phyloP scores from a whole-genome alignment of 306 rosid genomes.

The Macrotyloma uniflorum region DNA sequence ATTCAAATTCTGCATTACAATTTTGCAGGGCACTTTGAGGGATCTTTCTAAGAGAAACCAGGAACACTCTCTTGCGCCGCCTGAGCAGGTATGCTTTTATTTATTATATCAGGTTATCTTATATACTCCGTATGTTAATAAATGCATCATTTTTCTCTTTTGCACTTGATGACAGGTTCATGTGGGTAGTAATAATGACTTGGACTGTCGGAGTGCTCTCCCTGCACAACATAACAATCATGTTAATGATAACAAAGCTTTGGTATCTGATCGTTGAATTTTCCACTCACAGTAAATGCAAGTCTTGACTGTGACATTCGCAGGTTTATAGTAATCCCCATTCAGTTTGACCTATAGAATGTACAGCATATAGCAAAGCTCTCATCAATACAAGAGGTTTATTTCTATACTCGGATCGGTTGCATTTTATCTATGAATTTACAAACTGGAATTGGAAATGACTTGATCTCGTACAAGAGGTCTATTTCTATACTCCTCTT shows the following conservation, averaged over 20 bases:
- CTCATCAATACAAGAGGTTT: conserved; percentile 54
- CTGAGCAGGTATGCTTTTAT: conserved; percentile 59
- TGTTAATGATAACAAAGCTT: conserved; percentile 58
- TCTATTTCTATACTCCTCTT: conserved; percentile 36
- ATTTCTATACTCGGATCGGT: conserved; percentile 39
- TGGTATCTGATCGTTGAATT: conserved; percentile 62
- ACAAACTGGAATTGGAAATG: conserved; percentile 25
- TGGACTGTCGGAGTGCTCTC: conserved; percentile 50
- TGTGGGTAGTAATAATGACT: conserved; percentile 54
- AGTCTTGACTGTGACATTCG: conserved; percentile 44
- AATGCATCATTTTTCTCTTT: not conserved
- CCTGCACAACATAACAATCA: conserved; percentile 50
- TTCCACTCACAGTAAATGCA: conserved; percentile 39
- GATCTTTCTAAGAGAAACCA: conserved; percentile 82
- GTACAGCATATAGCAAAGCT: conserved; percentile 64
- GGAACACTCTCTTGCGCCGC: conserved; percentile 51
- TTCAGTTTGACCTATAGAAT: conserved; percentile 53
- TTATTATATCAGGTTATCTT: not conserved
- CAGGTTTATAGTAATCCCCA: conserved; percentile 52
- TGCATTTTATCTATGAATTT: conserved; percentile 33
- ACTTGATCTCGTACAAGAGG: conserved; percentile 39
- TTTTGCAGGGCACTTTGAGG: conserved; percentile 77
- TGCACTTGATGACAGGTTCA: conserved; percentile 54
- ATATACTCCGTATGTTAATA: not conserved
- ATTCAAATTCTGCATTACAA: conserved; percentile 15